A percentile compares a stretch with the other conserved stretches of the same genome.
These are phyloP conservation scores for Chlorella variabilis DNA, from an alignment of 163 green algal species.

Conservation along the genomic window DNA sequence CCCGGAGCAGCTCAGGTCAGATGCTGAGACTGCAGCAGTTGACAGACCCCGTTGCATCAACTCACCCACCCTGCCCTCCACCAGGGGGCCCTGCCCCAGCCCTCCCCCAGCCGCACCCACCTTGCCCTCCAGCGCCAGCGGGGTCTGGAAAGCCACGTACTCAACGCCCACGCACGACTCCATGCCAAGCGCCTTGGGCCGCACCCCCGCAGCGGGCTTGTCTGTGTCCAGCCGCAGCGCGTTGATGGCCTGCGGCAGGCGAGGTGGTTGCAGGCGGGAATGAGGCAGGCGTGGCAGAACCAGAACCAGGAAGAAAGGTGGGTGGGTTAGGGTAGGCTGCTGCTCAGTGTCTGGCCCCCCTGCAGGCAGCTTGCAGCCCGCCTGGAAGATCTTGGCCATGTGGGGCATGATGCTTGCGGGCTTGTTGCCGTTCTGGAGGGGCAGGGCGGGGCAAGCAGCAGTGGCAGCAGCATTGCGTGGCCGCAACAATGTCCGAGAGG, in stretches of 20 bases:
- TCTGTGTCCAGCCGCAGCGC: conserved; percentile 58
- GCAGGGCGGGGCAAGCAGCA: not conserved
- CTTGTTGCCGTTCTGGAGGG: conserved; percentile 69
- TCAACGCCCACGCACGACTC: conserved; percentile 86
- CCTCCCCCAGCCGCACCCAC: no score
- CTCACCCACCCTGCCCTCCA: no score
- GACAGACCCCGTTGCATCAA: no score
- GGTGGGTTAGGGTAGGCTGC: no score
- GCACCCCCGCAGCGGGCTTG: conserved; percentile 6
- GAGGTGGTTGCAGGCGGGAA: not conserved
- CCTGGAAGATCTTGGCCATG: conserved; percentile 86
- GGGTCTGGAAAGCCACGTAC: conserved; percentile 74
- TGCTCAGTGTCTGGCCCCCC: no score
- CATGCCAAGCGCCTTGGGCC: conserved; percentile 81
- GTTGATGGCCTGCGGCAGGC: conserved; percentile 69
- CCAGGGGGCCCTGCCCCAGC: no score
- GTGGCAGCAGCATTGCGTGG: not conserved
- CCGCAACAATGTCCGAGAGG: no score
- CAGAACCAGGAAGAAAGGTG: no score
- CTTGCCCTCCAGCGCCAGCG: conserved; percentile 84
- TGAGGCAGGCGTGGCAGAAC: not conserved
- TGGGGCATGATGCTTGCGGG: conserved; percentile 76
- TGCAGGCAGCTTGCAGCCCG: not conserved
- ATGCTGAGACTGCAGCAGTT: no score
- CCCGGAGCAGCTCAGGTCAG: no score